These are phyloP conservation scores for Acanthochlamys bracteata DNA, from an alignment of 106 monocot genomes.

Conservation along the genomic window DNA sequence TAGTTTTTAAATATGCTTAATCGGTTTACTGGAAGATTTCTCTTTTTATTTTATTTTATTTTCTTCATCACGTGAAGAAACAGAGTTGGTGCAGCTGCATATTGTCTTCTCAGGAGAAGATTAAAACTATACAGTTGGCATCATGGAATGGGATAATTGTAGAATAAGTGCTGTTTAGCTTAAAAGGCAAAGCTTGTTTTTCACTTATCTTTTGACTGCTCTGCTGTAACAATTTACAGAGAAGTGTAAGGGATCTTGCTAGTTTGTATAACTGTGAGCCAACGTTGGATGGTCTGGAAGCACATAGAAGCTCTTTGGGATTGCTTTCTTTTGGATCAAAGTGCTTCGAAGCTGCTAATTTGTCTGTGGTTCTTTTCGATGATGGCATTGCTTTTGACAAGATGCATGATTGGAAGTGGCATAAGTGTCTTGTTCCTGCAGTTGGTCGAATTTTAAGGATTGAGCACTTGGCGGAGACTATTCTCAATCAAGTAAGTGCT, in stretches of 20 bases:
- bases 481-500: constrained; percentile 69
- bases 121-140: too few relatives aligned
- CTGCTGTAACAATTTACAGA: constrained; percentile 36
- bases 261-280: constrained; percentile 56
- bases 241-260: constrained; percentile 79
- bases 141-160: too few relatives aligned
- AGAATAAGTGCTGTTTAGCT: neutral
- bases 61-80: too few relatives aligned
- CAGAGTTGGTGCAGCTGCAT: too few relatives aligned
- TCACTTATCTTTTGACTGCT: neutral
- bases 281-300: constrained; percentile 49
- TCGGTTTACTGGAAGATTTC: too few relatives aligned
- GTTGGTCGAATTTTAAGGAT: constrained; percentile 87
- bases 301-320: constrained; percentile 45
- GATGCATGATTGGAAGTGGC: constrained; percentile 81
- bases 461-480: constrained; percentile 79
- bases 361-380: constrained; percentile 74
- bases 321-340: constrained; percentile 44
- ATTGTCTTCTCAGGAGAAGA: too few relatives aligned
- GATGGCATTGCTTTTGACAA: constrained; percentile 84
- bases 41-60: too few relatives aligned
- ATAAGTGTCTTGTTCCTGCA: constrained; percentile 47
- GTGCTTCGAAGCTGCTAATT: constrained; percentile 75
- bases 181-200: neutral
- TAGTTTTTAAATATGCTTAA: too few relatives aligned